phyloP scores from a whole-genome alignment of 192 early-diverging fungal genomes.

The Coemansia sp. region DNA sequence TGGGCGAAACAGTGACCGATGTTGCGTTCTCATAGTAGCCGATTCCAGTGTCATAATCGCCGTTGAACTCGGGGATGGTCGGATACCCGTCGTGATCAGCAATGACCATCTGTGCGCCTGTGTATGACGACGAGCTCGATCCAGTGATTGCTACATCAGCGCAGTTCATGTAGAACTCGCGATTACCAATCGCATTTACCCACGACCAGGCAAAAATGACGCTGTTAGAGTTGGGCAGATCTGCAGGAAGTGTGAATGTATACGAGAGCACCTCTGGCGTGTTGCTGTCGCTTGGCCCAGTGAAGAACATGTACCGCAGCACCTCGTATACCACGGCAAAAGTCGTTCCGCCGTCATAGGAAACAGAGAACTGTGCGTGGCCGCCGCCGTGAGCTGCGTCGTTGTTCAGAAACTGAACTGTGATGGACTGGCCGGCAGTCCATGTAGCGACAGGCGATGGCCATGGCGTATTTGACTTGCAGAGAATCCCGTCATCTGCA shows the following conservation, averaged over 20 bases:
- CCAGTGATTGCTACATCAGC: conserved; percentile 66
- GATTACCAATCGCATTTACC: conserved; percentile 69
- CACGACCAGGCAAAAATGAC: conserved; percentile 65
- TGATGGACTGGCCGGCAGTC: conserved; percentile 44
- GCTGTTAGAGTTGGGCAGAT: conserved; percentile 46
- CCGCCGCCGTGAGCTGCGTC: conserved; percentile 56
- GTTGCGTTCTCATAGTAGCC: conserved; percentile 22
- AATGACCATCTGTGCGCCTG: conserved; percentile 55
- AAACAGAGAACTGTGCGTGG: conserved; percentile 61
- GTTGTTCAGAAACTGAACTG: conserved; percentile 37
- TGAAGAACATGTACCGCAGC: conserved; percentile 49
- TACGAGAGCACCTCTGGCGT: conserved; percentile 15
- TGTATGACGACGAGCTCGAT: conserved; percentile 28
- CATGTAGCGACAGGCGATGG: conserved; percentile 23
- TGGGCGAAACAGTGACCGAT: conserved; percentile 28
- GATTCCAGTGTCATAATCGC: conserved; percentile 34
- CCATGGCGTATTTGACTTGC: conserved; percentile 51
- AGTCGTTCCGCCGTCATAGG: conserved; percentile 54
- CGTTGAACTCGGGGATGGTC: conserved; percentile 56
- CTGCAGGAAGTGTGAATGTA: conserved; percentile 56
- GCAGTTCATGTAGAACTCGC: conserved; percentile 76
- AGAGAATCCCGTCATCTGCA: conserved; percentile 28
- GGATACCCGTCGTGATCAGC: conserved; percentile 58
- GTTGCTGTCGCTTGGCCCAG: conserved; percentile 14
- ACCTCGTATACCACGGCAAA: conserved; percentile 57